These are phyloP conservation scores for Pogostemon cablin DNA, from an alignment of 257 asterid genomes.

Conservation along the genomic window DNA sequence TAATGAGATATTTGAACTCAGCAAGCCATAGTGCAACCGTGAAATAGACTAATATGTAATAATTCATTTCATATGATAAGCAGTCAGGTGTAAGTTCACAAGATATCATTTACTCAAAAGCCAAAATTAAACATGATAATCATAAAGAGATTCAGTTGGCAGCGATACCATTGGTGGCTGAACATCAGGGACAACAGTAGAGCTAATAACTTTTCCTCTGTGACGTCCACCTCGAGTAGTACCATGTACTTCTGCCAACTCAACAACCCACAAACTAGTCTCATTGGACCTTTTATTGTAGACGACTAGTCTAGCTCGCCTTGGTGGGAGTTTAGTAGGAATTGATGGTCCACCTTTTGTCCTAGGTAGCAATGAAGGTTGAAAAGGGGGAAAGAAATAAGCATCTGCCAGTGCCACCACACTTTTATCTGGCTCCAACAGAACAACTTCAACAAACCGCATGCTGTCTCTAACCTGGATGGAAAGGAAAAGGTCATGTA, in stretches of 20 bases:
- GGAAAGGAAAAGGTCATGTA: slow-evolving; percentile 19
- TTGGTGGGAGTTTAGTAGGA: slow-evolving; percentile 82
- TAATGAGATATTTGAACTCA: not conserved
- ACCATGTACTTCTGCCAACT: slow-evolving; percentile 85
- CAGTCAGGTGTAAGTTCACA: not conserved
- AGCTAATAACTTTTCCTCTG: slow-evolving; percentile 83
- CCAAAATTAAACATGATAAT: not conserved
- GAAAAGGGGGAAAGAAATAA: slow-evolving; percentile 93
- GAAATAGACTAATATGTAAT: slow-evolving; percentile 6
- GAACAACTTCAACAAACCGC: slow-evolving; percentile 87
- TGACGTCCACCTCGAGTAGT: slow-evolving; percentile 91
- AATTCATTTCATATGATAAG: not conserved
- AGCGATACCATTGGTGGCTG: slow-evolving; percentile 88
- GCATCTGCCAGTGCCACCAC: slow-evolving; percentile 95
- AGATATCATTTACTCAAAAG: not conserved
- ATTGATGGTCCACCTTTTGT: slow-evolving; percentile 75
- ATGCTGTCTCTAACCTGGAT: slow-evolving; percentile 88
- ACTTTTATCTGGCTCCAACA: slow-evolving; percentile 79
- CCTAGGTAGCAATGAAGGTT: slow-evolving; percentile 76
- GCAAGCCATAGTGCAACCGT: slow-evolving; percentile 4
- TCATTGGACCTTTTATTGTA: slow-evolving; percentile 84
- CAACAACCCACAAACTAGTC: slow-evolving; percentile 90
- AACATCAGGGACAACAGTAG: slow-evolving; percentile 73
- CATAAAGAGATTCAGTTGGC: not conserved
- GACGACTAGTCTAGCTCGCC: slow-evolving; percentile 80